Base-by-base conservation (phyloP, 2,329 filamentous ascomycete genomes). In the Plectosphaerella cucumerina region DNA sequence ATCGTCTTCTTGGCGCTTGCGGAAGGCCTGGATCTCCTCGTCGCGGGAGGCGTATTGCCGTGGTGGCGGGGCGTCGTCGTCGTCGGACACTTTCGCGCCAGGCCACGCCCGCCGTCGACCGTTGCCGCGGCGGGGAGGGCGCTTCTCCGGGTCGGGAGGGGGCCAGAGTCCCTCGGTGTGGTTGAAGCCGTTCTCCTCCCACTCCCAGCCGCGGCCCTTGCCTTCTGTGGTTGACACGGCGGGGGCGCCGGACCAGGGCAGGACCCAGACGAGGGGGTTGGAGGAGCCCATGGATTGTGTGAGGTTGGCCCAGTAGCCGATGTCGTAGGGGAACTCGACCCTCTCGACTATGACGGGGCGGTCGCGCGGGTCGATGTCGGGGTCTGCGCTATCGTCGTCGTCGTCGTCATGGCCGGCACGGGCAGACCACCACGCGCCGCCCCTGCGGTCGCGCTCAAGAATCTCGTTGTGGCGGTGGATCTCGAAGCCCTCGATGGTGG, bases 401-500 rank as follows among this genome's bases (percentile, higher is more conserved):
- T 52, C 62, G 23, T 69, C 65, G 8, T 68, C 68, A 33, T 67
- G 65, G 9, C 65, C 62, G 1, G 62, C 65, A 21, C 55, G 59
- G 9, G 70, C 53, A 50, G 56, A 57, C 73, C 73, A 77, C 68
- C 69, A 77, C 18, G 67, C 69, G 3, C 68, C 64, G n/a, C 62
- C 65, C 33, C 70, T 69, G 45, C 60, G 59, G 5, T 74, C 70
- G 26, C 79, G 72, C 20, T 73, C 69, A 21, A 84, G 68, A 1
- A 84, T 65, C 9, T 78, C 72, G 56, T 83, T 79, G 65, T 87
- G 84, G 0, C 83, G 74, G 57, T 87, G 83, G 44, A 82, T 66
- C 62, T 87, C 88, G 88, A 88, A 93, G 54, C 78, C 77, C 68
- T 95, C 90, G 60, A 95, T 94, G 65, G 88, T 90, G 21, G 88